Evolutionary conservation across 2,329 filamentous ascomycete genomes (phyloP), one percentile per base, ranked within the genome.

Genomic region (Fusarium sp.): DNA sequence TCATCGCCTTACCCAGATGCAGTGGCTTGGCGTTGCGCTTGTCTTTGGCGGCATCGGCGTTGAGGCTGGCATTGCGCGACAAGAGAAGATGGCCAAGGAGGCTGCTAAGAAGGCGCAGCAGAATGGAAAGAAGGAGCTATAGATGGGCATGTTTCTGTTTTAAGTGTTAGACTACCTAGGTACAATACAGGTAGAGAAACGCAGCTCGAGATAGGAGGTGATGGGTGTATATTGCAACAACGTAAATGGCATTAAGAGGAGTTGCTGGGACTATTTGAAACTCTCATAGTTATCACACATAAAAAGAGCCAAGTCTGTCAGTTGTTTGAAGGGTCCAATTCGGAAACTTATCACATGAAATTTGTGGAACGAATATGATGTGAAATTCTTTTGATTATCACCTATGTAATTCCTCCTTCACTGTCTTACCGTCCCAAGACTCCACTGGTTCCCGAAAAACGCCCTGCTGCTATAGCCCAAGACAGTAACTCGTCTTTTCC

Each of bases 31-130:
- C 68, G 94, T 99, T 31, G 91, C 88, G 0, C 84, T 99, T 61
- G 96, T 99, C 11, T 99, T 99, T 83, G 94, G 94, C 26, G 96
- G 95, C 52, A 94, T 99, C 77, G 96, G 94, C 29, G 92, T 94
- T 35, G 96, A 99, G 83, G 95, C 91, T 3, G 84, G 89, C 68
- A 93, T 98, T 75, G 91, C 92, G 58, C 86, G 92, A 70, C 84
- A 87, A 70, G 95, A 97, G 84, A 98, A 98, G 86, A 83, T 89
- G 76, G 90, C 88, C 57, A 97, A 97, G 84, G 89, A 91, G 78
- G 84, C 83, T 53, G 89, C 88, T 29, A 91, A 89, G 78, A 81
- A 79, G 7, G 70, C 70, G 15, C 60, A 72, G 38, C 60, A 69
- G 39, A 63, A 53, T 12, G 75, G 65, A 2, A 81, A 80, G 72